These are phyloP conservation scores for Nothophoma quercina DNA, from an alignment of 2,329 filamentous ascomycete species.

Conservation along the genomic window DNA sequence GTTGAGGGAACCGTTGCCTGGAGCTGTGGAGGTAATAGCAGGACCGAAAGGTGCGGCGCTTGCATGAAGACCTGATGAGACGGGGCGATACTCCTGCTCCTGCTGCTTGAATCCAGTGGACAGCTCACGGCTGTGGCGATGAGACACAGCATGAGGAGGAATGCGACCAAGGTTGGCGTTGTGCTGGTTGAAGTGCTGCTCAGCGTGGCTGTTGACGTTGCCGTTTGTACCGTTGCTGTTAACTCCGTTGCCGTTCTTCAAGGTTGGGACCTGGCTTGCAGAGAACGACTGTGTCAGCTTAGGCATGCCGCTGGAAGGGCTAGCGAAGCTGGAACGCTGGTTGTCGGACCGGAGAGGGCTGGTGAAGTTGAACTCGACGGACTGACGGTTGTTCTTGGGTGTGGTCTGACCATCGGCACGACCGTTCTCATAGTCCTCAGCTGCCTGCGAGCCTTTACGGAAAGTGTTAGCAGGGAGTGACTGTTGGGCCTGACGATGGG, in stretches of 20 bases:
- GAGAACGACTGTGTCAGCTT: slow-evolving; percentile 90
- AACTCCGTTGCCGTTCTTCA: slow-evolving; percentile 71
- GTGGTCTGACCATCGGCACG: slow-evolving; percentile 49
- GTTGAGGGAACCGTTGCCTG: slow-evolving; percentile 27
- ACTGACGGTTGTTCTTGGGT: slow-evolving; percentile 56
- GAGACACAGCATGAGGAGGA: slow-evolving; percentile 69
- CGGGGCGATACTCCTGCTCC: slow-evolving; percentile 63
- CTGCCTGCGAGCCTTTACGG: slow-evolving; percentile 51
- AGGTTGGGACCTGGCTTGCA: slow-evolving; percentile 84
- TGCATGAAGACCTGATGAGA: slow-evolving; percentile 79
- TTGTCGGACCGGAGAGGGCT: slow-evolving; percentile 45
- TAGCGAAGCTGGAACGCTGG: slow-evolving; percentile 58
- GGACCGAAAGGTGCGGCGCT: slow-evolving; percentile 82
- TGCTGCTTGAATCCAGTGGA: slow-evolving; percentile 59
- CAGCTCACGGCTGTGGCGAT: slow-evolving; percentile 77
- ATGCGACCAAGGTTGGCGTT: slow-evolving; percentile 84
- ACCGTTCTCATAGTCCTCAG: slow-evolving; percentile 51
- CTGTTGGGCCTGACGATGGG: slow-evolving; percentile 69
- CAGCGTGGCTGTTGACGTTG: slow-evolving; percentile 60
- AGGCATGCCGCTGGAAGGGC: slow-evolving; percentile 68
- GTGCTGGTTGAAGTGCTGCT: slow-evolving; percentile 71
- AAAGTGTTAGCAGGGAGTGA: slow-evolving; percentile 65
- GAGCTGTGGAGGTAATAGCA: slow-evolving; percentile 52
- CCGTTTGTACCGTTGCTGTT: slow-evolving; percentile 31
- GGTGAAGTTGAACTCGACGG: slow-evolving; percentile 56